phyloP scores from a whole-genome alignment of 2,329 filamentous ascomycete genomes.

The Hypoxylon sp. region DNA sequence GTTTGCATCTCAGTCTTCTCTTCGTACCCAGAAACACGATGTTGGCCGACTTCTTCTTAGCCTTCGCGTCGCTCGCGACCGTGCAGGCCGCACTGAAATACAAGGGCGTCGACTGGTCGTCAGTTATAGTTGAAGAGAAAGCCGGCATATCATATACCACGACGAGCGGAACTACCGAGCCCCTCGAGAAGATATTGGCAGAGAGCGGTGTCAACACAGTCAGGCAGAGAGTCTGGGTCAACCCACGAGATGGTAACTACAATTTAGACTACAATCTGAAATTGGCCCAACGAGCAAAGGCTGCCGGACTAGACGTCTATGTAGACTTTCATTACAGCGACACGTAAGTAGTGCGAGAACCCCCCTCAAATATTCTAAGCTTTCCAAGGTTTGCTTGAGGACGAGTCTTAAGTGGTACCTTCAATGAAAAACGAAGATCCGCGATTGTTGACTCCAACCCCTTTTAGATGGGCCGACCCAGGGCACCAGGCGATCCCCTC shows the following conservation, averaged over 20 bases:
- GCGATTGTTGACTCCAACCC: conserved; percentile 7
- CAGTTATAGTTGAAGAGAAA: conserved; percentile 71
- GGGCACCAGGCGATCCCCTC: conserved; percentile 70
- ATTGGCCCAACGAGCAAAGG: conserved; percentile 73
- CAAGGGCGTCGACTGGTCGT: conserved; percentile 79
- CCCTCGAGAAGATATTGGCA: conserved; percentile 73
- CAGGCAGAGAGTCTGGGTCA: conserved; percentile 79
- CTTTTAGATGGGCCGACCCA: conserved; percentile 72
- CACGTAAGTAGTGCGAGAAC: conserved; percentile 53
- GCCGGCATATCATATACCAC: conserved; percentile 72
- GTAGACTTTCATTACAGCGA: conserved; percentile 76
- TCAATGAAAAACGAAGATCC: not conserved
- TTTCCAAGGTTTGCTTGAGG: not conserved
- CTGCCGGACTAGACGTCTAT: conserved; percentile 70
- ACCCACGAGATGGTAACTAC: conserved; percentile 73
- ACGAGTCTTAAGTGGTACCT: not conserved
- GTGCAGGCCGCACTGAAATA: conserved; percentile 66
- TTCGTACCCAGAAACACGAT: conserved; percentile 33
- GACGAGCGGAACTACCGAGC: conserved; percentile 62
- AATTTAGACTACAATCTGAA: conserved; percentile 77
- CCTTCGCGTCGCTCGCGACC: conserved; percentile 38
- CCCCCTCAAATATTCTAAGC: not conserved
- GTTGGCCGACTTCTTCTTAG: conserved; percentile 40
- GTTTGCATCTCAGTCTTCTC: not conserved
- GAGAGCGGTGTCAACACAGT: conserved; percentile 75